Evolutionary conservation across 305 asterid species (phyloP).

Genomic region (Euphrasia arctica): DNA sequence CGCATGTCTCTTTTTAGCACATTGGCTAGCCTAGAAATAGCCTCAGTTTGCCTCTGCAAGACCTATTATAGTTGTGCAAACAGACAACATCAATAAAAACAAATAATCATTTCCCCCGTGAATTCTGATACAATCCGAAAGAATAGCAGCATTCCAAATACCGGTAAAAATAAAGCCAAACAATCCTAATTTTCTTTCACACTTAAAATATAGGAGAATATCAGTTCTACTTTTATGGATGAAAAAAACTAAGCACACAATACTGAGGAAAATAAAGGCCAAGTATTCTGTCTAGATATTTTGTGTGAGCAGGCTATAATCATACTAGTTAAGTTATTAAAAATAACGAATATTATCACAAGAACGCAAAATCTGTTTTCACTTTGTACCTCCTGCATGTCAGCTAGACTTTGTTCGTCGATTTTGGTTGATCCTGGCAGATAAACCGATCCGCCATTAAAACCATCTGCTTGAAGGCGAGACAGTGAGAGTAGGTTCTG

Average conservation of each 20-base stretch:
- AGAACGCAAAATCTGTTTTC: slow-evolving; percentile 14
- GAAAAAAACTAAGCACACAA: neutral
- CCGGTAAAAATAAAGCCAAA: neutral
- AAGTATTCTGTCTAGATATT: neutral
- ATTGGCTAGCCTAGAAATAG: slow-evolving; percentile 78
- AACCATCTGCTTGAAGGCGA: slow-evolving; percentile 74
- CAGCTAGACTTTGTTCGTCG: slow-evolving; percentile 75
- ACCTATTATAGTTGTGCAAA: slow-evolving; percentile 44
- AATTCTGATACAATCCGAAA: neutral
- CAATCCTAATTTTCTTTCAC: neutral
- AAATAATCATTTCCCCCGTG: neutral
- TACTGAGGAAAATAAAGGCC: neutral
- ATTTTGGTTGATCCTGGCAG: slow-evolving; percentile 90
- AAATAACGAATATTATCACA: neutral
- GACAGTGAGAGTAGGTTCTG: slow-evolving; percentile 74
- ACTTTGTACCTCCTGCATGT: slow-evolving; percentile 86
- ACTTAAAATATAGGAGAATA: neutral
- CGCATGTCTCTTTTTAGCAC: slow-evolving; percentile 85
- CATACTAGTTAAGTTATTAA: neutral
- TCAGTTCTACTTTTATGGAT: neutral
- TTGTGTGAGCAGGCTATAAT: slow-evolving; percentile 4
- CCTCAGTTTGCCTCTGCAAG: slow-evolving; percentile 89
- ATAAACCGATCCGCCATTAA: slow-evolving; percentile 61
- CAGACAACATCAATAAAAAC: slow-evolving; percentile 2
- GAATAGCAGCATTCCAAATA: neutral